Evolutionary conservation across 2,329 filamentous ascomycete species (phyloP), one percentile per base, ranked within the genome.

Genomic region (Neopestalotiopsis sp.): DNA sequence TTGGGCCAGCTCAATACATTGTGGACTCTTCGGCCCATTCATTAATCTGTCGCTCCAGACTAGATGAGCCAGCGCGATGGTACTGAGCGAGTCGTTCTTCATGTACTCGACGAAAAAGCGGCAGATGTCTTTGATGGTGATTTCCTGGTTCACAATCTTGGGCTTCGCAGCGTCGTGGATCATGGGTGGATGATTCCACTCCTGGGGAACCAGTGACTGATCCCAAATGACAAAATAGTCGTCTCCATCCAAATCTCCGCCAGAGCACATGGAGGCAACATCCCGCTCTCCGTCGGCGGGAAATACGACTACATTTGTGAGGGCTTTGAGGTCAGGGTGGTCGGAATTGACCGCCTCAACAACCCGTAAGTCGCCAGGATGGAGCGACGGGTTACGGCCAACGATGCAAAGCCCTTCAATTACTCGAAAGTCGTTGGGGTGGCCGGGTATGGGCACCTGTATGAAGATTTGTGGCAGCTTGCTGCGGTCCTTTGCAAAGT

Each of bases 221-320:
- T 99, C 95, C 95, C 96, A 99, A 61, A 98, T 92, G 5, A 98
- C 90, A 67, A 98, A 91, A 77, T 94, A 99, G 77, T 99, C 96
- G 75, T 99, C 96, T 0, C 96, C 96, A 76, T 99, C 96, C 0
- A 99, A 86, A 76, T 99, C 96, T 0, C 96, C 96, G 1, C 96
- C 96, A 4, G 96, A 97, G 72, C 96, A 94, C 95, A 98, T 98
- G 75, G 92, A 94, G 0, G 95, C 90, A 28, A 99, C 82, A 71
- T 97, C 94, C 17, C 92, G 87, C 76, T 98, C 94, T 0, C 95
- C 95, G 0, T 84, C 91, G 45, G 93, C 89, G 0, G 96, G 94
- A 63, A 99, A 91, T 0, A 98, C 94, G 1, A 98, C 91, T 0
- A 97, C 93, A 76, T 98, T 91, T 68, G 88, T 91, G 4, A 98